phyloP scores from a whole-genome alignment of 371 early-diverging fungal species.

The Parasitella parasitica region DNA sequence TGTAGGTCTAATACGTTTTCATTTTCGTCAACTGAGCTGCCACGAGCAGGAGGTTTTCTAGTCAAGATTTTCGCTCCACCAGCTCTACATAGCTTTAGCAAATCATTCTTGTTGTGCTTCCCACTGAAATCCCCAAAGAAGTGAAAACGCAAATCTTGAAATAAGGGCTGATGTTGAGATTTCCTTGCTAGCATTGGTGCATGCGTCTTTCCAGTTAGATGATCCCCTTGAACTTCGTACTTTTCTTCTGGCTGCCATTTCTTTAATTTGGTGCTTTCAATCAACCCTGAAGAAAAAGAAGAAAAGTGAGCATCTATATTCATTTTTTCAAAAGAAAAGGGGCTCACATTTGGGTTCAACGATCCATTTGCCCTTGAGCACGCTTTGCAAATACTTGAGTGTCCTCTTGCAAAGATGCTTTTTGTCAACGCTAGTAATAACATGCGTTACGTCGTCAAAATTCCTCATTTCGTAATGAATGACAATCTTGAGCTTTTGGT shows the following conservation, averaged over 20 bases:
- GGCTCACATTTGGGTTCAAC: conserved; percentile 35
- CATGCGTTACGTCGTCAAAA: conserved; percentile 31
- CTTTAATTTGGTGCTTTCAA: conserved; percentile 24
- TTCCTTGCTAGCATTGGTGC: conserved; percentile 28
- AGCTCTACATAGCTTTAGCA: conserved; percentile 22
- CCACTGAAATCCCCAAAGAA: conserved; percentile 31
- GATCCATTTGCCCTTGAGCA: conserved; percentile 43
- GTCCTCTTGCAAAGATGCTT: conserved; percentile 29
- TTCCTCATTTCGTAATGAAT: conserved; percentile 20
- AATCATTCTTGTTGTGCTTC: conserved; percentile 26
- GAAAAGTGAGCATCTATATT: neutral
- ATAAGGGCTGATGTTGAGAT: conserved; percentile 2
- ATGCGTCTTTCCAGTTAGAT: conserved; percentile 23
- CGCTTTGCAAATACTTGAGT: conserved; percentile 37
- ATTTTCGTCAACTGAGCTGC: neutral
- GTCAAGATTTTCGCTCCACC: conserved; percentile 28
- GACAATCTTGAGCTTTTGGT: conserved; percentile 14
- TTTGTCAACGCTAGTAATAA: conserved; percentile 34
- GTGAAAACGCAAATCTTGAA: conserved; percentile 26
- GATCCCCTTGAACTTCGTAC: conserved; percentile 42
- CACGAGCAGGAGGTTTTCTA: conserved; percentile 19
- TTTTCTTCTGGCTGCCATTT: conserved; percentile 33
- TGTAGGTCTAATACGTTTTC: neutral
- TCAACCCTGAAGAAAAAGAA: conserved; percentile 29
- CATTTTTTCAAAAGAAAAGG: too few relatives aligned